Evolutionary conservation across 1,284 basidiomycete genomes (phyloP).

Genomic region (Meripilus lineatus): DNA sequence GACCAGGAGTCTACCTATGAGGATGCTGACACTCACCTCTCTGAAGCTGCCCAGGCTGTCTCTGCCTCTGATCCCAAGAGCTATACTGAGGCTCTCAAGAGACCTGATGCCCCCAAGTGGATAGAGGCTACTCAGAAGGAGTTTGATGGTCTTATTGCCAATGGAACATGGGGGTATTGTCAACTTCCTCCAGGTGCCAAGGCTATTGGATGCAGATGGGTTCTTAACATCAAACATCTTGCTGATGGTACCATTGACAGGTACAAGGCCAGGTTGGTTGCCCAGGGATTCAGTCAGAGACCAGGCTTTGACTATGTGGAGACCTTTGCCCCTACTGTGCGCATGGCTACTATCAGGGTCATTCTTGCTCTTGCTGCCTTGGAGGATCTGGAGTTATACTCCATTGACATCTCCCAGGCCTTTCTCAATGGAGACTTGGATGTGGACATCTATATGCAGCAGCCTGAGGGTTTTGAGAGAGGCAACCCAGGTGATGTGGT

Average conservation of each 20-base stretch:
- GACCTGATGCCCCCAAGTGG: constrained; percentile 1
- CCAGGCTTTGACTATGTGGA: constrained; percentile 36
- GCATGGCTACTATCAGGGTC: constrained; percentile 30
- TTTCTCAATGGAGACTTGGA: constrained; percentile 30
- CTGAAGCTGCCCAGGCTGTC: too few species aligned
- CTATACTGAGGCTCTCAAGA: neutral
- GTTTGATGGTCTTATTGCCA: constrained; percentile 2
- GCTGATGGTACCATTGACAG: constrained; percentile 22
- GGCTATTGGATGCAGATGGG: constrained; percentile 23
- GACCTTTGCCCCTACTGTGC: constrained; percentile 38
- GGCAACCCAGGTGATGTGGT: constrained; percentile 11
- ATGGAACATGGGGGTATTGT: constrained; percentile 6
- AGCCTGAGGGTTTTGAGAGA: constrained; percentile 24
- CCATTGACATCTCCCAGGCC: constrained; percentile 16
- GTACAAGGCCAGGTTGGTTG: constrained; percentile 33
- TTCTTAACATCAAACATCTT: constrained; percentile 29
- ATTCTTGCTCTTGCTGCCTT: constrained; percentile 33
- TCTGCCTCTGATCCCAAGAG: neutral
- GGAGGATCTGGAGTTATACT: constrained; percentile 30
- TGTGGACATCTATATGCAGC: constrained; percentile 30
- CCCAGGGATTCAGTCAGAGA: constrained; percentile 34
- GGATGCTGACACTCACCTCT: too few species aligned
- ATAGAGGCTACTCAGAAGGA: neutral
- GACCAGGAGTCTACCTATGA: too few species aligned
- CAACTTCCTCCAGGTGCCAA: constrained; percentile 6